Base-by-base conservation (phyloP, 768 basidiomycete species). In the Xanthoconium purpureum region DNA sequence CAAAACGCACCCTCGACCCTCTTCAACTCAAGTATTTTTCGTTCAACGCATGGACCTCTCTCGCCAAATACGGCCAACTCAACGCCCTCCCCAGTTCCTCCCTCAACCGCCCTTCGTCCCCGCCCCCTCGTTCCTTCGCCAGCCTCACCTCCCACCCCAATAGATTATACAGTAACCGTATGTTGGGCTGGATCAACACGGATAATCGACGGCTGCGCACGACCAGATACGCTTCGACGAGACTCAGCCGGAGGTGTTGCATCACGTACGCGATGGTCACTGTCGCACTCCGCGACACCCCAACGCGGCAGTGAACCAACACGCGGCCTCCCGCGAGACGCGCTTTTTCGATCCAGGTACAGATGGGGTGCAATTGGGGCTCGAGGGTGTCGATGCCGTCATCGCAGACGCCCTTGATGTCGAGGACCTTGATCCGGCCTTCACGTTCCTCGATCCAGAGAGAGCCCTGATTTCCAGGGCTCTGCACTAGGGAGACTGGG, bases 181-280 rank as follows among this genome's bases (percentile, higher is more conserved):
- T 89, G 62, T 97, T 98, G 18, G 96, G 96, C 75, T 98, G 93
- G 59, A 93, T 94, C 62, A 94, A 79, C 58, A 95, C 93, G 33
- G 85, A 95, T 51, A 98, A 78, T 36, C 96, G 79, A 42, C 95
- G 82, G 53, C 91, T 93, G 54, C 96, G 85, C 37, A 95, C 94
- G 59, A 97, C 83, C 62, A 97, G 79, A 74, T 98, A 98, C 10
- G 96, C 93, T 66, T 95, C 92, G 54, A 94, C 91, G 61, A 98
- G 84, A 37, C 90, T 87, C 45, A 95, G 76, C 24, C 79, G 76
- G 20, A 92, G 83, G 66, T 96, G 85, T 69, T 94, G 91, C 95
- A 98, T 98, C 67, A 97, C 89, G 73, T 98, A 98, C 17, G 95
- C 95, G 66, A 98, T 98, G 59, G 90, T 90, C 57, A 98, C 94